Base-by-base conservation (phyloP, 192 early-diverging fungal species). In the Coemansia sp. region DNA sequence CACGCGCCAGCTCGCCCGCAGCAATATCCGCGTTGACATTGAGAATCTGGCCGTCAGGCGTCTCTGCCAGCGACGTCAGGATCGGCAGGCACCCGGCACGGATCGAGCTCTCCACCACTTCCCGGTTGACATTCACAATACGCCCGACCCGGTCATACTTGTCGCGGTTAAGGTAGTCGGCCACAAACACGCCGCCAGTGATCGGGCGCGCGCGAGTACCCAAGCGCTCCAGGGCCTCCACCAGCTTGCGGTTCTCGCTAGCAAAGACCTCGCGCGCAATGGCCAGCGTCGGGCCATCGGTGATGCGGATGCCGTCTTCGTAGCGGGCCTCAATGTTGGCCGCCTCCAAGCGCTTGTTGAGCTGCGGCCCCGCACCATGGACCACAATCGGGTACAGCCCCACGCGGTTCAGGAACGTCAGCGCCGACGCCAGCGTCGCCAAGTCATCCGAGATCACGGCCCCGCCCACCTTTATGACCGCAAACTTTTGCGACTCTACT, bases 1-100 rank as follows among this genome's bases (percentile, higher is more conserved):
- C 96, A 22, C 86, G 86, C 16, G 94, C 96, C 39, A 99, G 76
- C 66, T 99, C 96, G 41, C 91, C 94, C 7, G 94, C 94, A 18
- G 94, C 96, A 31, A 96, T 88, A 69, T 99, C 96, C 31, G 96
- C 96, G 73, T 99, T 99, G 42, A 97, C 93, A 41, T 99, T 99
- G 50, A 99, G 77, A 47, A 96, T 92, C 67, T 99, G 96, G 45
- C 96, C 94, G 28, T 82, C 78, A 26, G 90, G 89, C 2, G 94
- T 96, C 67, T 96, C 93, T 5, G 94, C 94, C 41, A 99, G 80
- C 43, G 86, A 89, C 13, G 94, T 97, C 44, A 99, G 76, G 55
- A 99, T 97, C 12, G 96, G 94, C 43, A 97, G 76, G 18, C 91
- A 90, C 8, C 94, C 94, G 28, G 94, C 91, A 36, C 87, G 86